Evolutionary conservation across 106 monocot species (phyloP), one percentile per base, ranked within the genome.

Genomic region (Dendrobium chrysotoxum): DNA sequence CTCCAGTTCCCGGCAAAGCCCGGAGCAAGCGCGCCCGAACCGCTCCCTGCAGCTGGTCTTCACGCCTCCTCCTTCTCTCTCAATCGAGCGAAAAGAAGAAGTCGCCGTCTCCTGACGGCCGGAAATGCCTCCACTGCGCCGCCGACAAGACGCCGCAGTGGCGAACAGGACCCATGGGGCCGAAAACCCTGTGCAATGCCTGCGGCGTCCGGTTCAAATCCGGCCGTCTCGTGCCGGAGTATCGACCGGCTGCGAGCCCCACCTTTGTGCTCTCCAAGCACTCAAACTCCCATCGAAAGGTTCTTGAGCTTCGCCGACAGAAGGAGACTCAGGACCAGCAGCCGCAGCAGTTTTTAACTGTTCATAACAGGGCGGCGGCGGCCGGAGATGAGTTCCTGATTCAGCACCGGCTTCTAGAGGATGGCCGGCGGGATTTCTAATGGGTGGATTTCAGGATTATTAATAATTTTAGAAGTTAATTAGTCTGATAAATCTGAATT

Each of bases 91-190:
- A n/a, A 0, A 84, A 79, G 58, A 89, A 82, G 72, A 26, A 78
- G 79, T 88, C 83, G 25, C 50, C 50, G 50, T 50, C 50, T 15
- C 15, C 50, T 0, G 93, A 91, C 28, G 91, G 91, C 41, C 61
- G 91, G 57, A 85, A 58, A 72, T 95, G 95, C 87, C 85, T 86
- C 13, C 95, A 95, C 79, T 95, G 95, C 79, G 84, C 78, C n/a
- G 91, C 93, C 20, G 95, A 95, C 54, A 93, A 89, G 85, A 95
- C 95, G 25, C 95, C 95, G 20, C 95, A 95, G 80, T 95, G 95
- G 95, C 82, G 95, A 41, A 88, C 95, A 16, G 95, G 95, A 80
- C 95, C 95, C 6, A 82, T 89, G 88, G 95, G 95, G 18, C 95
- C 93, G 25, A 95, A 95, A 86, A 93, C 95, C 21, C 89, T 95